These are phyloP conservation scores for Aspergillus sp. DNA, from an alignment of 2,329 filamentous ascomycete genomes.

Conservation along the genomic window DNA sequence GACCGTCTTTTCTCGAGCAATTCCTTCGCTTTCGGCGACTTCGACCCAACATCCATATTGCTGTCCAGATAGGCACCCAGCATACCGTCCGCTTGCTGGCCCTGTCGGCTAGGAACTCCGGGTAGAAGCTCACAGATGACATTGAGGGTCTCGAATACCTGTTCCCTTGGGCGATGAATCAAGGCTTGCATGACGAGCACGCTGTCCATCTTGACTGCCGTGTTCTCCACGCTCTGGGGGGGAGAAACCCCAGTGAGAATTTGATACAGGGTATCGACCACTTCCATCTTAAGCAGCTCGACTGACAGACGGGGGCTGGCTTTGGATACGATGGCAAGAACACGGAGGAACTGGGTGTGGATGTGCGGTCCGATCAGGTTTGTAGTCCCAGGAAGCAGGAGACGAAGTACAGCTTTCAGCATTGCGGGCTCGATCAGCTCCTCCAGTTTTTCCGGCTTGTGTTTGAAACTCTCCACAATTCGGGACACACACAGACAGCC, in stretches of 20 bases:
- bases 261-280: constrained; percentile 96
- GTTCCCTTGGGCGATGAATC: constrained; percentile 90
- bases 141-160: constrained; percentile 95
- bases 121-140: constrained; percentile 94
- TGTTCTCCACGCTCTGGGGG: constrained; percentile 61
- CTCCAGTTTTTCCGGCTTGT: constrained; percentile 81
- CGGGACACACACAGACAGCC: constrained; percentile 91
- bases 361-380: constrained; percentile 92
- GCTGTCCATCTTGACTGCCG: constrained; percentile 71
- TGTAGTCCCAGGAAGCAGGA: constrained; percentile 88
- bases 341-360: constrained; percentile 91
- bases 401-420: constrained; percentile 75
- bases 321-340: constrained; percentile 83
- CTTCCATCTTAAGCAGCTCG: constrained; percentile 90
- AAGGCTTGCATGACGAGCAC: constrained; percentile 98
- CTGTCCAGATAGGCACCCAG: constrained; percentile 42
- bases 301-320: constrained; percentile 83
- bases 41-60: constrained; percentile 34
- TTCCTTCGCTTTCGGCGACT: constrained; percentile 43
- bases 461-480: constrained; percentile 95
- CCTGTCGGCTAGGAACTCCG: constrained; percentile 57
- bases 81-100: constrained; percentile 49
- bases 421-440: constrained; percentile 86
- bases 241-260: constrained; percentile 95
- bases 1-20: constrained; percentile 74